Evolutionary conservation across 192 early-diverging fungal species (phyloP).

Genomic region (Thamnidium elegans): DNA sequence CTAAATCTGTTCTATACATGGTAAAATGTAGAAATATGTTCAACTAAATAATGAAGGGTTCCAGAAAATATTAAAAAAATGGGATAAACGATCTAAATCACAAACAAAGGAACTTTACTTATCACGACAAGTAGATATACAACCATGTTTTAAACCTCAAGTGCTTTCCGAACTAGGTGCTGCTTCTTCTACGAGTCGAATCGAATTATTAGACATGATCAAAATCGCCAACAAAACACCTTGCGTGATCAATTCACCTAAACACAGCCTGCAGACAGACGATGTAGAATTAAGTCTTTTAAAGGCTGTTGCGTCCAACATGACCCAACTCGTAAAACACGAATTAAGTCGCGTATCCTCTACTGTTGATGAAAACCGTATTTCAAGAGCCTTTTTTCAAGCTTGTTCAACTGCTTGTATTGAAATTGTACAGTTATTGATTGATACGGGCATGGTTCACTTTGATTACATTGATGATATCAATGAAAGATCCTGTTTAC

Average conservation of each 20-base stretch:
- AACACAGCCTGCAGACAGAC: not conserved
- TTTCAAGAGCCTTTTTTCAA: not conserved
- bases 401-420: conserved; percentile 4
- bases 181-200: conserved; percentile 65
- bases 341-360: too few relatives aligned
- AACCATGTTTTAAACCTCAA: conserved; percentile 95
- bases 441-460: conserved; percentile 67
- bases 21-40: conserved; percentile 78
- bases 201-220: conserved; percentile 65
- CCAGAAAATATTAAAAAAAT: conserved; percentile 98
- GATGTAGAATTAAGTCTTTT: too few relatives aligned
- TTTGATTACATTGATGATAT: conserved; percentile 88
- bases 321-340: too few relatives aligned
- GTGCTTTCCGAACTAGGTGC: conserved; percentile 88
- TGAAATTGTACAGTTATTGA: conserved; percentile 56
- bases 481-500: conserved; percentile 82
- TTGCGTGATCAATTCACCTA: not conserved
- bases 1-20: too few relatives aligned
- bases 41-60: conserved; percentile 96
- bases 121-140: conserved; percentile 95
- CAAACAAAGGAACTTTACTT: conserved; percentile 97
- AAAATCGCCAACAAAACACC: too few relatives aligned
- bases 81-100: conserved; percentile 97
- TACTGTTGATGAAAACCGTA: not conserved
- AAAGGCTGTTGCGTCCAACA: too few relatives aligned